Base-by-base conservation (phyloP, 2,329 filamentous ascomycete species). In the Dothidotthia symphoricarpi region DNA sequence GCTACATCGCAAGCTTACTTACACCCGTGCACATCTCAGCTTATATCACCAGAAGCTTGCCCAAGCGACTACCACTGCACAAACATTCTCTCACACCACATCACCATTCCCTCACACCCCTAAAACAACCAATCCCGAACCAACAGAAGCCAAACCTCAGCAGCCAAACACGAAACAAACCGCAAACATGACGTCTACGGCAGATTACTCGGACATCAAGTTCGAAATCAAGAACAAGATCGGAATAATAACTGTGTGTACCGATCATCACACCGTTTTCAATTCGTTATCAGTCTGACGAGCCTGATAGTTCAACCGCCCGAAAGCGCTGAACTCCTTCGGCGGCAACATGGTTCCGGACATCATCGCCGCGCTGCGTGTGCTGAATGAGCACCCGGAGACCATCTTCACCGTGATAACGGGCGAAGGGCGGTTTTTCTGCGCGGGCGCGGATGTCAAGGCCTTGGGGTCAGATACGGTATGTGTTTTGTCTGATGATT, bases 341-440 rank as follows among this genome's bases (percentile, higher is more conserved):
- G 70, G 71, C 25, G 71, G 70, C 11, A 71, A 67, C 34, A 42
- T 76, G 6, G 64, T 74, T 30, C 29, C 59, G 4, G 71, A 75
- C 31, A 63, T 63, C 6, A 67, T 75, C 16, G 59, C 57, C 3
- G 72, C 70, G 0, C 55, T 75, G 2, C 58, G 72, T 40, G 63
- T 68, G 24, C 60, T 75, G 3, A 66, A 75, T 46, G 63, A 70
- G 24, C 64, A 75, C 45, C 72, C 73, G 3, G 66, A 70, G 26
- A 76, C 73, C 4, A 54, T 75, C 11, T 75, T 76, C 49, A 76
- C 73, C 1, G 73, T 76, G 1, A 45, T 75, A 9, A 76, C 73
- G 1, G 73, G 73, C 13, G 72, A 74, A 46, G 73, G 73, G 2
- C 59, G 72, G 9, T 76, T 75, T 55, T 76, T 76, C 50, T 72